phyloP scores from a whole-genome alignment of 108 stramenopile genomes.

The Mayamaea pseudoterrestris region DNA sequence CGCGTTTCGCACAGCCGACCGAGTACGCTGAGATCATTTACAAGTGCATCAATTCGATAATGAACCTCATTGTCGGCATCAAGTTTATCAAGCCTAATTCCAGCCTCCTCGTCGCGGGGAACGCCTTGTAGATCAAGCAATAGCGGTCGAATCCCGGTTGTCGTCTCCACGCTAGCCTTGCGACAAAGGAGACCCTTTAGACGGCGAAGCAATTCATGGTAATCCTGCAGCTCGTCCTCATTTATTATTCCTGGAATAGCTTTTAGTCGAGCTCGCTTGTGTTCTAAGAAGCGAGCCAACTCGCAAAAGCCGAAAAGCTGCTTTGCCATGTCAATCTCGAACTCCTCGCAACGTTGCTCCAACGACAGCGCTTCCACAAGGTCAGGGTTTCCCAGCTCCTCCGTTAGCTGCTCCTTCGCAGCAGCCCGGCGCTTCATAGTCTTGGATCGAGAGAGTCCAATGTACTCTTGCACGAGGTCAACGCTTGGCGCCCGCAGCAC shows the following conservation, averaged over 20 bases:
- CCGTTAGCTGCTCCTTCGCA: constrained; percentile 14
- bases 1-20: constrained; percentile 14
- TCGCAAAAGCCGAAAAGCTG: constrained; percentile 62
- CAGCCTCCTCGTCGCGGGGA: constrained; percentile 40
- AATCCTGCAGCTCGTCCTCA: constrained; percentile 20
- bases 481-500: constrained; percentile 61
- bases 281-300: constrained; percentile 48
- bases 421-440: constrained; percentile 7
- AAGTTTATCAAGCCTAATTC: background rate
- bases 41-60: constrained; percentile 7
- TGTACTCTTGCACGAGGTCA: constrained; percentile 53
- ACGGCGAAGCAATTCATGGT: constrained; percentile 55
- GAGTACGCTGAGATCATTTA: constrained; percentile 15
- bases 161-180: constrained; percentile 35
- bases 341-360: constrained; percentile 49
- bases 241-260: constrained; percentile 39
- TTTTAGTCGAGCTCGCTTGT: constrained; percentile 36
- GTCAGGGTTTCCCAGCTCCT: constrained; percentile 43
- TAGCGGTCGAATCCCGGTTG: constrained; percentile 75
- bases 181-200: constrained; percentile 51
- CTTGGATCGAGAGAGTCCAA: constrained; percentile 17
- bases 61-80: background rate
- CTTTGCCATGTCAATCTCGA: constrained; percentile 64
- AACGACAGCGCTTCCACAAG: constrained; percentile 60
- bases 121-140: constrained; percentile 70